phyloP scores from a whole-genome alignment of 1,139 yeast species.

The Debaryomyces coudertii region DNA sequence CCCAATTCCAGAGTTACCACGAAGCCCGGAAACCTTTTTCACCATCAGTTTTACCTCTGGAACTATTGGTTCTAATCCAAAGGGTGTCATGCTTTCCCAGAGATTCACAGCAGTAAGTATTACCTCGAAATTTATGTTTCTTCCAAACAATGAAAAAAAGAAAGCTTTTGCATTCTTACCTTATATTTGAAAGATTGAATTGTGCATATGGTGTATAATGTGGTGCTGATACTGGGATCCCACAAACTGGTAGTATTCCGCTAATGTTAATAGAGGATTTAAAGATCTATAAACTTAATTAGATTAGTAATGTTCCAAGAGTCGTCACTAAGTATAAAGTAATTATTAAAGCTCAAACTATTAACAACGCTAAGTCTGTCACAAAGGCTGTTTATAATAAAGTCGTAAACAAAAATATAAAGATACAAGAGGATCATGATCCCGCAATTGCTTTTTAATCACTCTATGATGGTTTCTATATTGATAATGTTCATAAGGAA shows the following conservation, averaged over 20 bases:
- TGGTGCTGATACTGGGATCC: conserved; percentile 49
- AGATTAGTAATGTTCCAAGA: conserved; percentile 64
- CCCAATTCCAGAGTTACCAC: conserved; percentile 28
- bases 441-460: conserved; percentile 30
- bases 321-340: conserved; percentile 64
- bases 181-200: conserved; percentile 43
- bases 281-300: conserved; percentile 54
- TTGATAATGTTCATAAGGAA: conserved; percentile 54
- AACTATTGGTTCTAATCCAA: conserved; percentile 45
- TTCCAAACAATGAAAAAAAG: conserved; percentile 15
- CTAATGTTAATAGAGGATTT: conserved; percentile 59
- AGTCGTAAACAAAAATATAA: conserved; percentile 22
- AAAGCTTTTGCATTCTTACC: conserved; percentile 33
- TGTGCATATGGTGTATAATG: conserved; percentile 30
- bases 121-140: conserved; percentile 21
- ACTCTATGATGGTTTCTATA: conserved; percentile 53
- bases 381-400: conserved; percentile 22
- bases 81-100: conserved; percentile 43
- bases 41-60: conserved; percentile 49
- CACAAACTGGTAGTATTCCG: conserved; percentile 47
- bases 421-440: conserved; percentile 22
- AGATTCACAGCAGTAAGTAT: conserved; percentile 32
- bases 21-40: conserved; percentile 33
- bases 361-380: conserved; percentile 24
- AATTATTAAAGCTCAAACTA: conserved; percentile 43